phyloP scores from a whole-genome alignment of 176 grass and related monocot species.

The barley (Hordeum vulgare) region DNA sequence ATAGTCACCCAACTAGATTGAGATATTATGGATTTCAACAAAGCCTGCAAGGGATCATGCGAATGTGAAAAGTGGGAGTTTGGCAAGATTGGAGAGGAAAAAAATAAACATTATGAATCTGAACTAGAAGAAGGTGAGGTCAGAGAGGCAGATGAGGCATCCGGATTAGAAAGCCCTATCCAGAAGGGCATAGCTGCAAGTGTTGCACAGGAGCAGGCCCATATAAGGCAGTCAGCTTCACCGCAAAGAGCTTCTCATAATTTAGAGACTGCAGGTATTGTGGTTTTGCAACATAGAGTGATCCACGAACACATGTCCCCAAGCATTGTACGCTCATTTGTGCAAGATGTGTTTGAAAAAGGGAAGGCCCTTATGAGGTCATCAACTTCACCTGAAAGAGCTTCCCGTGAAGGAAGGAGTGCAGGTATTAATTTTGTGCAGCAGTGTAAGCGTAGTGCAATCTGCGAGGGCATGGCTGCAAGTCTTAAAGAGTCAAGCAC shows the following conservation, averaged over 20 bases:
- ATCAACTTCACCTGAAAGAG: conserved; percentile 21
- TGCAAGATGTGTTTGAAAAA: not conserved
- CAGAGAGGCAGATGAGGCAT: conserved; percentile 23
- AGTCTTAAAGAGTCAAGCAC: not conserved
- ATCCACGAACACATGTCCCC: not conserved
- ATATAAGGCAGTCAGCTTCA: conserved; percentile 5
- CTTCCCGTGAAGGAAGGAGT: not conserved
- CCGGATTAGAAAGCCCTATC: not conserved
- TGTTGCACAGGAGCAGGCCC: not conserved
- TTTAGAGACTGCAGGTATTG: conserved; percentile 1
- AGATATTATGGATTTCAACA: conserved; percentile 20
- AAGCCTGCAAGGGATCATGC: conserved; percentile 10
- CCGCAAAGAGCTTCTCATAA: not conserved
- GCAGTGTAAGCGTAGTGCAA: not conserved
- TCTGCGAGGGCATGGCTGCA: not conserved
- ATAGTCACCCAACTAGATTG: not conserved
- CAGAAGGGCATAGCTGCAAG: conserved; percentile 3
- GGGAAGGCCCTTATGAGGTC: not conserved
- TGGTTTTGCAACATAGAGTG: not conserved
- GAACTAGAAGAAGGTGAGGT: conserved; percentile 53
- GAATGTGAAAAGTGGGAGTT: not conserved
- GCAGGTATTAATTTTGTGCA: not conserved
- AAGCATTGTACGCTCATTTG: not conserved
- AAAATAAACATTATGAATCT: not conserved
- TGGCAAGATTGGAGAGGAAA: conserved; percentile 18